Evolutionary conservation across 345 rosid genomes (phyloP), one percentile per base, ranked within the genome.

Genomic region (Eucalyptus pauciflora): DNA sequence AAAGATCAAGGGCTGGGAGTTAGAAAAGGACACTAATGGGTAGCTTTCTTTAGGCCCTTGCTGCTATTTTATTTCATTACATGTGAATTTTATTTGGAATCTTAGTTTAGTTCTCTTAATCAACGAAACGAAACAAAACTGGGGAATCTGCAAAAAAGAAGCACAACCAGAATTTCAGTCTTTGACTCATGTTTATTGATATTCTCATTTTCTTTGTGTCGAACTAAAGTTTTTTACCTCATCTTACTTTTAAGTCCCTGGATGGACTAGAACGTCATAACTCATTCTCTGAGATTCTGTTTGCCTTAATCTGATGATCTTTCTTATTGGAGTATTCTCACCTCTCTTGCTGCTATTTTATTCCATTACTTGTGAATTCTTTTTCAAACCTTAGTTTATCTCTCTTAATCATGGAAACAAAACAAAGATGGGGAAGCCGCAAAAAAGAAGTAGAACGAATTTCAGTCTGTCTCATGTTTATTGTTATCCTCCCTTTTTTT

Each of bases 1-100:
- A 22, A 79, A 54, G 88, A 87, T 89, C 56, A 87, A 87, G 43
- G 91, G 87, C 49, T 89, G 91, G 91, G 89, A 89, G 52, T 58
- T 87, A 64, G 89, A 87, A 29, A 89, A 89, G 71, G 89, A 43
- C 20, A 62, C 89, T 15, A 81, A 89, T 62, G 91, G 91, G 91
- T 80, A 89, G 49, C 51, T 29, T 86, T 89, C 85, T 58, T 29
- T 7, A 27, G 22, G 8, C 41, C 69, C 31, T 51, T 31, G 31
- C 48, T 11, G 85, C 85, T 76, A 41, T 50, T 50, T 86, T 51
- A n/a, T 46, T 25, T 17, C 33, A 86, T 20, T 20, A 41, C 27
- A 20, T 11, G 85, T 11, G 85, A 76, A 18, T 41, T 76, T 13
- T 76, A 76, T 76, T 41, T 18, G 16, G 85, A 76, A 76, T 76